Evolutionary conservation across 176 grass and related monocot genomes (phyloP).

Genomic region (barley (Hordeum vulgare)): MorexV3_pseudomolecules_assembly NC_058519.1:607947257-607947756

Average conservation of each 20-base stretch:
- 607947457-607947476: slow-evolving; percentile 56
- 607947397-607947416: slow-evolving; percentile 36
- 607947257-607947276: slow-evolving; percentile 50
- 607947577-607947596: slow-evolving; percentile 56
- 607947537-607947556: slow-evolving; percentile 38
- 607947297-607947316: slow-evolving; percentile 39
- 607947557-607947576: slow-evolving; percentile 37
- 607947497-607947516: slow-evolving; percentile 67
- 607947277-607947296: slow-evolving; percentile 13
- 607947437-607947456: slow-evolving; percentile 56
- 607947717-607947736: slow-evolving; percentile 55
- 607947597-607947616: slow-evolving; percentile 50
- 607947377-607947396: slow-evolving; percentile 30
- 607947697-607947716: slow-evolving; percentile 70
- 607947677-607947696: slow-evolving; percentile 67
- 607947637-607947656: slow-evolving; percentile 64
- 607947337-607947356: slow-evolving; percentile 62
- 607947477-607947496: slow-evolving; percentile 60
- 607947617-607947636: slow-evolving; percentile 56
- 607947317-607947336: slow-evolving; percentile 57
- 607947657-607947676: slow-evolving; percentile 53
- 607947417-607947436: slow-evolving; percentile 33
- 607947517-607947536: slow-evolving; percentile 44
- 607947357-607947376: slow-evolving; percentile 33
- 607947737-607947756: slow-evolving; percentile 38